Conservation (phyloP, 305 asterid species). For the Ilex paraguariensis region DNA sequence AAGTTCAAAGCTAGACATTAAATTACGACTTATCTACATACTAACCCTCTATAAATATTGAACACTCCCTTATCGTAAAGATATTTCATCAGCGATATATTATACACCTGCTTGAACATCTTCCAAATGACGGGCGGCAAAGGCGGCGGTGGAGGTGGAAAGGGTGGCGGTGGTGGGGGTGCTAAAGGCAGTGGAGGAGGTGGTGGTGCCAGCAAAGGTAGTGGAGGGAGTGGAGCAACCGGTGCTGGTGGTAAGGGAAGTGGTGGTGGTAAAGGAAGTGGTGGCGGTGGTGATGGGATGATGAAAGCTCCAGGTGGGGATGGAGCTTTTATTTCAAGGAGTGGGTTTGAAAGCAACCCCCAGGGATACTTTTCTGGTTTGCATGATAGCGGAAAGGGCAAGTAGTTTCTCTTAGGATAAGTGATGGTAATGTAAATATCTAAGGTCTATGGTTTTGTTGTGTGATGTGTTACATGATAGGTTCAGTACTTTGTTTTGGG, state of each 20-base stretch:
- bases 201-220: neutral
- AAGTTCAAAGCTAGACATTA: no score
- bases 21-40: no score
- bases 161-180: neutral
- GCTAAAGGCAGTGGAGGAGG: neutral
- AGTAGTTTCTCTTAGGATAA: neutral
- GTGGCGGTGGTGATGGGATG: neutral
- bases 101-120: no score
- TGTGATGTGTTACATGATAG: no score
- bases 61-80: no score
- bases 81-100: no score
- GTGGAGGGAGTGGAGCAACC: neutral
- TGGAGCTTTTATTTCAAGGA: neutral
- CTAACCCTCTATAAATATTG: no score
- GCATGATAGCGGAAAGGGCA: neutral
- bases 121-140: neutral
- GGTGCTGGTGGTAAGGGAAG: neutral
- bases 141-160: slow-evolving; percentile 7
- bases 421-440: no score
- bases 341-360: slow-evolving; percentile 3
- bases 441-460: no score
- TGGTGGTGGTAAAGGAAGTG: neutral
- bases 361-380: slow-evolving; percentile 5
- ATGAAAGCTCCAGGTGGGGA: slow-evolving; percentile 9
- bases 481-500: no score